These are phyloP conservation scores for Neurospora sp. DNA, from an alignment of 495 filamentous ascomycete species.

Conservation along the genomic window DNA sequence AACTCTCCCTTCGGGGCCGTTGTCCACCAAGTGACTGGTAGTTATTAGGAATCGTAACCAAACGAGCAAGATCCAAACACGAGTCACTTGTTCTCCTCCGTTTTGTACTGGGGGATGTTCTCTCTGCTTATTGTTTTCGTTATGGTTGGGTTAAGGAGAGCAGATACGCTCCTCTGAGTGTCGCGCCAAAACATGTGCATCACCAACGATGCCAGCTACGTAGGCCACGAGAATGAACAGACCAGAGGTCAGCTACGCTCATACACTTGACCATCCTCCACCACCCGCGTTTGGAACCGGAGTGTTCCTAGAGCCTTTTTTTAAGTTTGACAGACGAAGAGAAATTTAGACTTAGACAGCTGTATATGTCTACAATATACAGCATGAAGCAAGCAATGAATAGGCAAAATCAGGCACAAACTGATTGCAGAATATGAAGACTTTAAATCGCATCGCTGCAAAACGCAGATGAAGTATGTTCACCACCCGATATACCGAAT, in stretches of 20 bases:
- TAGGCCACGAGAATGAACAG: not conserved
- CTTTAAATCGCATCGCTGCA: not conserved
- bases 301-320: not conserved
- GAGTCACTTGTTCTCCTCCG: not conserved
- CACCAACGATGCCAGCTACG: not conserved
- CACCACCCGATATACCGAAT: not conserved
- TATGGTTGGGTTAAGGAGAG: not conserved
- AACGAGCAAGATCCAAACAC: not conserved
- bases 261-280: not conserved
- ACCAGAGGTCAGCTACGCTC: not conserved
- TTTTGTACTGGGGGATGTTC: not conserved
- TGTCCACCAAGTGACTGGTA: not conserved
- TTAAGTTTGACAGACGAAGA: not conserved
- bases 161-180: not conserved
- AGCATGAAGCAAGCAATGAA: not conserved
- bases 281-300: not conserved
- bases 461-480: not conserved
- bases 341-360: not conserved
- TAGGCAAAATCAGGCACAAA: too few relatives aligned
- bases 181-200: not conserved
- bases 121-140: not conserved
- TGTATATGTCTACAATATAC: not conserved
- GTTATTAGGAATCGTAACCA: too few relatives aligned
- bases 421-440: not conserved
- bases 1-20: not conserved